Base-by-base conservation (phyloP, 352 stramenopile genomes). In the Lagenidium giganteum region DNA sequence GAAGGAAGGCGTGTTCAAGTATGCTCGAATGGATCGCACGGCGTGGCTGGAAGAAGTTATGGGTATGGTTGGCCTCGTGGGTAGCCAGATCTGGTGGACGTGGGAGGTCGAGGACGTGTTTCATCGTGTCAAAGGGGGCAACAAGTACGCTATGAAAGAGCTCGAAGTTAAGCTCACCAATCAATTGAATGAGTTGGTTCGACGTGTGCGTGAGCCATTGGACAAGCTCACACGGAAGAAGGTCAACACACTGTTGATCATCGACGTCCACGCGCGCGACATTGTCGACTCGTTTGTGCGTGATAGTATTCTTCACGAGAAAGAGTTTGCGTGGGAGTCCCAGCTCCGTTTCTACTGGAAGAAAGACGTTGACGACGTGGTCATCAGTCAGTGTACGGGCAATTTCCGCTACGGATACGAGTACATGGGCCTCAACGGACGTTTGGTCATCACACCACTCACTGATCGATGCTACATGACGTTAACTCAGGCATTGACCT, bases 391-490 rank as follows among this genome's bases (percentile, higher is more conserved):
- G 57, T 97, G 88, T 51, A 97, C 88, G 0, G 89, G 87, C 9
- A 83, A 68, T 13, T 96, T 97, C 44, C 81, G 85, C 28, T 97
- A 96, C 41, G 89, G 89, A 26, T 97, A 96, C 65, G 89, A 97
- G 77, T 97, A 96, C 63, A 95, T 96, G 84, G 88, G 88, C 0
- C 59, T 96, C 3, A 96, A 96, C 31, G 87, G 88, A 0, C 72
- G 89, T 5, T 67, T 97, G 2, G 89, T 97, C 27, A 96, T 97
- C 66, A 97, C 89, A 12, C 87, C 89, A 14, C 64, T 97, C 3
- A 97, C 89, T 1, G 89, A 97, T 69, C 80, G 87, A 11, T 97
- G 89, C 61, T 97, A 96, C 58, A 97, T 97, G 87, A 97, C 89
- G 18, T 64, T 97, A 5, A 96, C 89, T 0, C 87, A 96, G 64